phyloP scores from a whole-genome alignment of 78 protist genomes.

The Cavenderia fasciculata region DNA sequence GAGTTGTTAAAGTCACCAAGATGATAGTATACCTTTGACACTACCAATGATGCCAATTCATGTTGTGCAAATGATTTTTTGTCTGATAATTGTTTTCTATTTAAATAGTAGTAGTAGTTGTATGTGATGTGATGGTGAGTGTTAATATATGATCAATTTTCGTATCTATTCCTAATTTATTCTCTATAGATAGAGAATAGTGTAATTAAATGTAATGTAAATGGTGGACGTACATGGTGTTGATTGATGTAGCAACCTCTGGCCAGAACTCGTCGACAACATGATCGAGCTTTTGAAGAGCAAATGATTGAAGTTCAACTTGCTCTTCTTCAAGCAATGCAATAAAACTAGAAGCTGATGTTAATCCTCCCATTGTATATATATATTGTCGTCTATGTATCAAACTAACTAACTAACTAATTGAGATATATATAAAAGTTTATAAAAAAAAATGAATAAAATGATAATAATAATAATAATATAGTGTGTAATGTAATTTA shows the following conservation, averaged over 20 bases:
- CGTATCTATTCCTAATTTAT: background rate
- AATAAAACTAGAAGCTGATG: slow-evolving; percentile 48
- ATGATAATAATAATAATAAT: background rate
- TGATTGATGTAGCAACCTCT: slow-evolving; percentile 88
- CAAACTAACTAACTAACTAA: no score
- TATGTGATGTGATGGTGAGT: no score
- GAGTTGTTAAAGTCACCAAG: slow-evolving; percentile 90
- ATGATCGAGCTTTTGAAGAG: slow-evolving; percentile 73
- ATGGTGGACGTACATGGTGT: slow-evolving; percentile 66
- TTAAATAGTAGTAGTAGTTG: background rate
- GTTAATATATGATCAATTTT: background rate
- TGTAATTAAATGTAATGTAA: background rate
- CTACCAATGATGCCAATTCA: slow-evolving; percentile 20
- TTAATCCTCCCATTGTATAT: slow-evolving; percentile 10
- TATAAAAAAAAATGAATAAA: background rate
- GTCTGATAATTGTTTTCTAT: slow-evolving; percentile 40
- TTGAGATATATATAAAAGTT: background rate
- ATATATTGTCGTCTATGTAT: background rate
- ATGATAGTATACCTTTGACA: slow-evolving; percentile 94
- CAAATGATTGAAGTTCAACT: slow-evolving; percentile 55
- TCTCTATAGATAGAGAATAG: background rate
- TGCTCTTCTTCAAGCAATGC: slow-evolving; percentile 76
- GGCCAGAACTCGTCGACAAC: slow-evolving; percentile 93
- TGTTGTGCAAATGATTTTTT: slow-evolving; percentile 40
- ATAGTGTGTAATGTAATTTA: no score